phyloP scores from a whole-genome alignment of 441 rosid species.

The Erysimum cheiri region DNA sequence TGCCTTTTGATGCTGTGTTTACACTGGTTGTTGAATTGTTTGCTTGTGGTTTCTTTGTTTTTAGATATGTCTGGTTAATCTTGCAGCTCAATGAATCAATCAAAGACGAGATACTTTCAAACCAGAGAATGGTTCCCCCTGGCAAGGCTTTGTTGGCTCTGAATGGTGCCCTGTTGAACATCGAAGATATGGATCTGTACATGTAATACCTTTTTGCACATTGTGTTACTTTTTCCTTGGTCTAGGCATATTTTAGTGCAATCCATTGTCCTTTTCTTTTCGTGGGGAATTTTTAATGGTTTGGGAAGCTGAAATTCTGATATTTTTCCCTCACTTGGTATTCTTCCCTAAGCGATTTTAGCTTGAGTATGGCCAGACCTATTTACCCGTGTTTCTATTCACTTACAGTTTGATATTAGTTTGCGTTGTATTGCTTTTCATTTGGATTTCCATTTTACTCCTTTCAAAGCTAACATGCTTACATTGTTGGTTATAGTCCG shows the following conservation, averaged over 20 bases:
- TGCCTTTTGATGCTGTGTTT: constrained; percentile 23
- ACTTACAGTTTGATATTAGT: constrained; percentile 21
- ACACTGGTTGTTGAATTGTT: constrained; percentile 28
- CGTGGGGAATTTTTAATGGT: constrained; percentile 8
- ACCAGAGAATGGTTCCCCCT: constrained; percentile 97
- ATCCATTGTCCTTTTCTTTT: constrained; percentile 23
- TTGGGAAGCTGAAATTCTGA: constrained; percentile 24
- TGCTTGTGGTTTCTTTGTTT: constrained; percentile 28
- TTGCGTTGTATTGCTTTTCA: constrained; percentile 13
- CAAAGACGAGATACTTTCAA: constrained; percentile 94
- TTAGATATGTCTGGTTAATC: constrained; percentile 26
- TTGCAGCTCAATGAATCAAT: constrained; percentile 87
- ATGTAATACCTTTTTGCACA: constrained; percentile 62
- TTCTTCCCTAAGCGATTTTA: constrained; percentile 24
- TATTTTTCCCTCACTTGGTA: constrained; percentile 26
- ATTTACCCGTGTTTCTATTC: constrained; percentile 21
- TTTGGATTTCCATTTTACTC: constrained; percentile 15
- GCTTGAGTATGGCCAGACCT: constrained; percentile 20
- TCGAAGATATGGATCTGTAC: constrained; percentile 95
- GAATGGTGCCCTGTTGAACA: constrained; percentile 95
- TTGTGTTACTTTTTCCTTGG: constrained; percentile 33
- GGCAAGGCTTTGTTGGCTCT: constrained; percentile 97
- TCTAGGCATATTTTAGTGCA: constrained; percentile 10
- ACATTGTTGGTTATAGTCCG: constrained; percentile 18
- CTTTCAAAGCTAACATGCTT: constrained; percentile 26